Percentiles rank a stretch among this genome's conserved stretches.
Conservation (phyloP, 345 rosid genomes). For the Chamaenerion angustifolium region DNA sequence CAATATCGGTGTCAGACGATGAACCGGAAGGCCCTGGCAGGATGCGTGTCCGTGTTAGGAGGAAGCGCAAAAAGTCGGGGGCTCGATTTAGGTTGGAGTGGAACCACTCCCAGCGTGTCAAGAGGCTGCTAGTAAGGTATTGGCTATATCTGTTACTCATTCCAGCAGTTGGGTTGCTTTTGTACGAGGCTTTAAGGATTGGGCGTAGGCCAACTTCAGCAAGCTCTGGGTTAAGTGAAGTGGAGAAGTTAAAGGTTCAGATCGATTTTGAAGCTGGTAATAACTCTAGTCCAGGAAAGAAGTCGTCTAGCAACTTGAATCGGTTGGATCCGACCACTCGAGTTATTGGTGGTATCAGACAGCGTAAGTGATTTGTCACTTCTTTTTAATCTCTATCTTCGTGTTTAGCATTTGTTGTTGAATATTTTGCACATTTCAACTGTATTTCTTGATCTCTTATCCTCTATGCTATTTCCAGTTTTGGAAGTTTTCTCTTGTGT, state of each 20-base stretch:
- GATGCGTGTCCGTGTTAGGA: slow-evolving; percentile 46
- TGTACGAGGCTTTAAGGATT: slow-evolving; percentile 55
- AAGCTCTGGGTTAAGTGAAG: slow-evolving; percentile 1
- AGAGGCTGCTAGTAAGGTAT: slow-evolving; percentile 39
- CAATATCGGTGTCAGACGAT: slow-evolving; percentile 65
- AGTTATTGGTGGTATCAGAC: slow-evolving; percentile 27
- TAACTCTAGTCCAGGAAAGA: slow-evolving; percentile 15
- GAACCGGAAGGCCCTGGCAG: slow-evolving; percentile 51
- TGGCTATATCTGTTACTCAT: slow-evolving; percentile 50
- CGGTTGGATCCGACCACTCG: slow-evolving; percentile 44
- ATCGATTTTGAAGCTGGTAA: not conserved
- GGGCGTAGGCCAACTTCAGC: slow-evolving; percentile 19
- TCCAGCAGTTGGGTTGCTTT: slow-evolving; percentile 36
- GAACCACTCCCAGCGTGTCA: slow-evolving; percentile 17
- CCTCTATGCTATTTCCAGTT: too few relatives aligned
- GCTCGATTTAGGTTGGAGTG: slow-evolving; percentile 30
- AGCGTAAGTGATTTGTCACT: slow-evolving; percentile 22
- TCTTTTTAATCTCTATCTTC: too few relatives aligned
- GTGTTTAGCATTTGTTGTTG: too few relatives aligned
- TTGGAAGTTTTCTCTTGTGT: too few relatives aligned
- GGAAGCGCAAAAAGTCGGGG: slow-evolving; percentile 55
- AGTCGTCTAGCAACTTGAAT: slow-evolving; percentile 24
- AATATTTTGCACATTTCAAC: not conserved
- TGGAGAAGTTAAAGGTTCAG: not conserved
- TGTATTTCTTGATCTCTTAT: not conserved